Conservation (phyloP, 2,329 filamentous ascomycete genomes). For the Diplodia mutila region DNA sequence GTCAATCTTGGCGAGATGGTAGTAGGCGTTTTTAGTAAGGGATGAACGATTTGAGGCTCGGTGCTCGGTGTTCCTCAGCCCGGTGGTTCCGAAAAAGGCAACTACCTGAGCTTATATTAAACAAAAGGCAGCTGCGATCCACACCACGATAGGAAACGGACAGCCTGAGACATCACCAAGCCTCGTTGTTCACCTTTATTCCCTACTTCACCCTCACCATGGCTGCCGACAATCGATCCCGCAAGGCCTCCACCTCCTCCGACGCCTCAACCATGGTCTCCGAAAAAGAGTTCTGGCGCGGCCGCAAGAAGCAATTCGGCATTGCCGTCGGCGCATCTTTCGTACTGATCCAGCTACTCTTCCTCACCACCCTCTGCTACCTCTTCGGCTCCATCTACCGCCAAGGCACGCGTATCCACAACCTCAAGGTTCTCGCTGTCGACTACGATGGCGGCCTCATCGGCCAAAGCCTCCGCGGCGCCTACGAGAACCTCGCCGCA, state of each 20-base stretch:
- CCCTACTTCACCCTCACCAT: not conserved
- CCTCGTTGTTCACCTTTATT: too few relatives aligned
- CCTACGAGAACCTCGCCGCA: constrained; percentile 37
- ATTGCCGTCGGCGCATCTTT: not conserved
- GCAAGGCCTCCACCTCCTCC: not conserved
- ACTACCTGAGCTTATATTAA: not conserved
- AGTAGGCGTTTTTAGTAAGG: not conserved
- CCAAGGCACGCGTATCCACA: constrained; percentile 38
- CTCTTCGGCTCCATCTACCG: constrained; percentile 45
- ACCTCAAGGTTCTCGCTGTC: constrained; percentile 42
- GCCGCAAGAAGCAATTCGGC: constrained; percentile 11
- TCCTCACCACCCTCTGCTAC: constrained; percentile 43
- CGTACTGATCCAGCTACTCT: constrained; percentile 40
- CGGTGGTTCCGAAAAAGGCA: not conserved
- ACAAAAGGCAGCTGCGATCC: constrained; percentile 2
- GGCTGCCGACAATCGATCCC: not conserved
- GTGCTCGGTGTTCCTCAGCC: not conserved
- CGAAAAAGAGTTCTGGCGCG: constrained; percentile 13
- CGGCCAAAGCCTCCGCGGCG: constrained; percentile 38
- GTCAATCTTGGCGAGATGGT: not conserved
- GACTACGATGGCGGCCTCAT: constrained; percentile 46
- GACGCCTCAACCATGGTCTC: not conserved
- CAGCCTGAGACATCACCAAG: not conserved
- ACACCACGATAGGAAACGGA: not conserved
- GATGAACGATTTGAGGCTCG: not conserved